Conservation (phyloP, 805 yeast species). For the Kazachstania kunashirensis region DNA sequence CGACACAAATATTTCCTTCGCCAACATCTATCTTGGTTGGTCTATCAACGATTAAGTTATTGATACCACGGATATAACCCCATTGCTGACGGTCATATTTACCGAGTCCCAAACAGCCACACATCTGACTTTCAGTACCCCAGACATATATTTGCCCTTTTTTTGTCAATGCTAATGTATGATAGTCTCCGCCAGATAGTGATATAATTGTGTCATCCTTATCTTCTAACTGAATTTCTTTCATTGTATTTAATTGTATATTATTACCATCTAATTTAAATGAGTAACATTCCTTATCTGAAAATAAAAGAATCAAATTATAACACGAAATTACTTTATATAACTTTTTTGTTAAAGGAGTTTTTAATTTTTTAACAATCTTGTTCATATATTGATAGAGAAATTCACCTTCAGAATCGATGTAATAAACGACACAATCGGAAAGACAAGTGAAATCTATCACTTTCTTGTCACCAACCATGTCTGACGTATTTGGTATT, state of each 20-base stretch:
- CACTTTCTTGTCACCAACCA: slow-evolving; percentile 30
- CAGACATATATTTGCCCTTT: slow-evolving; percentile 51
- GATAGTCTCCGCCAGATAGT: slow-evolving; percentile 65
- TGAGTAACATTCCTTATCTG: slow-evolving; percentile 36
- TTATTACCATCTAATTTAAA: slow-evolving; percentile 14
- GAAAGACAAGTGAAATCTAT: slow-evolving; percentile 45
- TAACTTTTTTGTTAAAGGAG: slow-evolving; percentile 30
- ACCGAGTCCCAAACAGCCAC: slow-evolving; percentile 72
- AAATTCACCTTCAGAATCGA: slow-evolving; percentile 37
- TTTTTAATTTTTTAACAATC: slow-evolving; percentile 6
- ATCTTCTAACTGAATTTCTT: slow-evolving; percentile 16
- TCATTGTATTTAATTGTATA: slow-evolving; percentile 9
- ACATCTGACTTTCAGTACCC: slow-evolving; percentile 53
- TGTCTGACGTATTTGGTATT: slow-evolving; percentile 34
- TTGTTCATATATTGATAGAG: slow-evolving; percentile 28
- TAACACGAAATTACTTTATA: slow-evolving; percentile 47
- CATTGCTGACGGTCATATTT: slow-evolving; percentile 9
- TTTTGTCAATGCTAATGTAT: slow-evolving; percentile 49
- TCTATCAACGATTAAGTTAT: slow-evolving; percentile 29
- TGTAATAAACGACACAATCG: slow-evolving; percentile 41
- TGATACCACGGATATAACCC: slow-evolving; percentile 26
- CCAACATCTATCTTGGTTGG: slow-evolving; percentile 36
- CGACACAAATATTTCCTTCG: slow-evolving; percentile 39
- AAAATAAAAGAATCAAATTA: slow-evolving; percentile 44
- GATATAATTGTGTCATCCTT: slow-evolving; percentile 42